phyloP scores from a whole-genome alignment of 306 rosid genomes.

The Acmispon strigosus region DNA sequence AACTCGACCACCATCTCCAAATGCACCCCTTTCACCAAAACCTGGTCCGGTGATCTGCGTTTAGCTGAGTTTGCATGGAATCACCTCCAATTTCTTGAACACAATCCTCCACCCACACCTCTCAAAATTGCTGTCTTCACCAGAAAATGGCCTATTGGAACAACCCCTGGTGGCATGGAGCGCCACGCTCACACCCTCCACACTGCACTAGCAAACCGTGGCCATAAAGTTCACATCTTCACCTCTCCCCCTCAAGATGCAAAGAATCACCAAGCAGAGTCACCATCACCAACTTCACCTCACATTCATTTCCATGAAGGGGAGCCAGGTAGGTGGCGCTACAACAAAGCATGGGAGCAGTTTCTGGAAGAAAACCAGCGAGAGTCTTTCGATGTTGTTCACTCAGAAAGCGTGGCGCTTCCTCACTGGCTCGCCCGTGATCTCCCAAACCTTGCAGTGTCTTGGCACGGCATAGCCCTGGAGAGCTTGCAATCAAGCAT shows the following conservation, averaged over 20 bases:
- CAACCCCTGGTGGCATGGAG: conserved; percentile 94
- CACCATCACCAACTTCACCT: conserved; percentile 48
- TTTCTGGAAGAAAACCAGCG: conserved; percentile 45
- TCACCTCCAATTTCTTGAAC: conserved; percentile 41
- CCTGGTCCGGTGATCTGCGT: conserved; percentile 79
- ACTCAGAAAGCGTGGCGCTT: conserved; percentile 92
- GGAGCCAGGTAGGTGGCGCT: conserved; percentile 77
- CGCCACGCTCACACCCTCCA: conserved; percentile 90
- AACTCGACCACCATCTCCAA: conserved; percentile 50
- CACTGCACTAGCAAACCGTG: conserved; percentile 67
- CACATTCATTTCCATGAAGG: conserved; percentile 77
- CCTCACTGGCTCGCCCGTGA: conserved; percentile 70
- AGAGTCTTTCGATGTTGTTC: conserved; percentile 72
- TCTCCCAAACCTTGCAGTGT: conserved; percentile 72
- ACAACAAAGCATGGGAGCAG: conserved; percentile 92
- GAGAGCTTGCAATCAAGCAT: conserved; percentile 83
- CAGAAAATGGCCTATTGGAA: conserved; percentile 84
- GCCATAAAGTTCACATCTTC: conserved; percentile 80
- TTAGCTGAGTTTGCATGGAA: conserved; percentile 79
- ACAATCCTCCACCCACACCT: conserved; percentile 27
- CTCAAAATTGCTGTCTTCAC: conserved; percentile 87
- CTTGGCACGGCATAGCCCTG: conserved; percentile 96
- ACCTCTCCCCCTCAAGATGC: conserved; percentile 55
- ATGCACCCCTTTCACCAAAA: conserved; percentile 43
- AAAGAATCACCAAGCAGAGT: conserved; percentile 6